Conservation (phyloP, 2,329 filamentous ascomycete genomes). For the Pezicula neosporulosa region DNA sequence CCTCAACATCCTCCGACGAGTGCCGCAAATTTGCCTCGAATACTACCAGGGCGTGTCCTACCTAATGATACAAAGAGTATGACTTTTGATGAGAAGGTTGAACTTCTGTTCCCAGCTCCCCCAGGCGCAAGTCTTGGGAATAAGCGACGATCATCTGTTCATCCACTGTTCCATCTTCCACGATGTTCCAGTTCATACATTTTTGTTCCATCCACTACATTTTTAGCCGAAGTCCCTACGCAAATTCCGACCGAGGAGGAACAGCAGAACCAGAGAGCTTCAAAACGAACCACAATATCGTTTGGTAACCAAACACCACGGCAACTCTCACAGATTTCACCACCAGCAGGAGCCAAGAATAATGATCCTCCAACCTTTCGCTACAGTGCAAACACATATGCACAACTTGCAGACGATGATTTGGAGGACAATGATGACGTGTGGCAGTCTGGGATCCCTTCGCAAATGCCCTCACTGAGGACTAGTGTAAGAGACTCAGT, state of each 20-base stretch:
- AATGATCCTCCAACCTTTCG: constrained; percentile 15
- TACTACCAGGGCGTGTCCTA: constrained; percentile 22
- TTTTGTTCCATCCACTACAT: constrained; percentile 20
- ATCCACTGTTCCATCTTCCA: constrained; percentile 41
- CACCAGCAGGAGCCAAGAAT: neutral
- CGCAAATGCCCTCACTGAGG: constrained; percentile 7
- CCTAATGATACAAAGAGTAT: constrained; percentile 55
- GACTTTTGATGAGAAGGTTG: constrained; percentile 56
- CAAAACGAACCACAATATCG: constrained; percentile 24
- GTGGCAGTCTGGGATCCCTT: constrained; percentile 35
- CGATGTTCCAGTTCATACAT: too few relatives aligned
- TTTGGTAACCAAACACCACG: constrained; percentile 9
- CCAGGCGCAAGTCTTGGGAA: constrained; percentile 22
- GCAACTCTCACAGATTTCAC: constrained; percentile 2
- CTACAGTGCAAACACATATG: constrained; percentile 30
- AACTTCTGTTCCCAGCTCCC: constrained; percentile 42
- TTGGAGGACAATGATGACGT: constrained; percentile 21
- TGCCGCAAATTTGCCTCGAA: constrained; percentile 32
- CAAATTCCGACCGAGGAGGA: constrained; percentile 20
- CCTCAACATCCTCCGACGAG: constrained; percentile 36
- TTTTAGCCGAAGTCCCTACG: constrained; percentile 15
- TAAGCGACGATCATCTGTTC: constrained; percentile 38
- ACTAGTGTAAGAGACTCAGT: constrained; percentile 9
- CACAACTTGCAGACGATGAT: constrained; percentile 30
- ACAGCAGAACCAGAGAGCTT: constrained; percentile 16